Base-by-base conservation (phyloP, 2,329 filamentous ascomycete genomes). In the Fusarium incarnatum region DNA sequence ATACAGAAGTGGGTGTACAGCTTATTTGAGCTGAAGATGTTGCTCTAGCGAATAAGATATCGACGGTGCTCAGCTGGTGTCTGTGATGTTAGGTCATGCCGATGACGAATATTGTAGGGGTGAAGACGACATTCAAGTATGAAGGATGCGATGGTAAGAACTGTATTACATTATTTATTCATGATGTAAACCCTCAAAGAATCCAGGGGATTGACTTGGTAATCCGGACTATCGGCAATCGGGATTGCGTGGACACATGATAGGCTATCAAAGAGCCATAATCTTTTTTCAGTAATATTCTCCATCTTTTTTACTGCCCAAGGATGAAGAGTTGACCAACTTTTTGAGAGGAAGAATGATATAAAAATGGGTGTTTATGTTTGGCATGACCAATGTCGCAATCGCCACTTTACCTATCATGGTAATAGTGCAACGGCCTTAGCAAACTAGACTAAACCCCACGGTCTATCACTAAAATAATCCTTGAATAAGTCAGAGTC, bases 71-170 rank as follows among this genome's bases (percentile, higher is more conserved):
- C 50, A 54, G 57, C 65, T 60, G 53, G 58, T 72, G 68, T 59
- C 64, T 56, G 53, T 52, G 50, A 50, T 61, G 27, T 58, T 28
- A 60, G 52, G 37, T 62, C 61, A 65, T 48, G 55, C 32, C 42
- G 72, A 74, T 76, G 73, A 73, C 73, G 73, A 75, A 75, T 71
- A 68, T 63, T 61, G 60, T 73, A 72, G 72, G 65, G 67, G 53
- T 44, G 49, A 75, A 76, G 72, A 54, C 72, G 73, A 71, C 71
- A 76, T 75, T 27, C 16, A 30, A 48, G 8, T 22, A 22, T 37
- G 30, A 23, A 27, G 48, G 42, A 65, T 34, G 46, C 16, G 30
- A 22, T 49, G 45, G 20, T 27, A 25, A 34, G n/a, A 34, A 30
- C 15, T 48, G 28, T 42, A 30, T 62, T 32, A 46, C 55, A 30